These are phyloP conservation scores for Camelina hispida DNA, from an alignment of 345 rosid genomes.

Conservation along the genomic window DNA sequence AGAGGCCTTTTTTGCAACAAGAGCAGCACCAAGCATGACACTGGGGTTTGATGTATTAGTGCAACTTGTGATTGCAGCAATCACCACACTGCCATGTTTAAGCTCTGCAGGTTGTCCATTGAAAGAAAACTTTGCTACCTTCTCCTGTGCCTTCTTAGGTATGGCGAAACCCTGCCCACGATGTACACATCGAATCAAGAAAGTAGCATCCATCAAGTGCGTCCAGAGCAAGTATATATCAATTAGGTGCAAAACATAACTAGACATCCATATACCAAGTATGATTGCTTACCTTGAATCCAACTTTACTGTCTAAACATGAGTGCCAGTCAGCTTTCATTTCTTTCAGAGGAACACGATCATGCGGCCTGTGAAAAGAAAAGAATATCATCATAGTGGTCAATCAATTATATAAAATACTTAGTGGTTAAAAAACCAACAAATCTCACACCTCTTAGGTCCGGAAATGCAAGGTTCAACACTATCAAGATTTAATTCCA, in stretches of 20 bases:
- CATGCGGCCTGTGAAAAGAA: slow-evolving; percentile 78
- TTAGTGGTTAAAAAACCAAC: not conserved
- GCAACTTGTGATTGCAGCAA: slow-evolving; percentile 98
- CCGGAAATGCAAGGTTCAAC: slow-evolving; percentile 99
- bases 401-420: not conserved
- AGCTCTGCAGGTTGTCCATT: slow-evolving; percentile 87
- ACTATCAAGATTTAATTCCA: slow-evolving; percentile 73
- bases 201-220: not conserved
- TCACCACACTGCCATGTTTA: slow-evolving; percentile 98
- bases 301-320: slow-evolving; percentile 88
- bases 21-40: slow-evolving; percentile 99
- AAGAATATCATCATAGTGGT: slow-evolving; percentile 7
- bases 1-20: slow-evolving; percentile 95
- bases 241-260: not conserved
- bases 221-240: not conserved
- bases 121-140: slow-evolving; percentile 82
- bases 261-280: not conserved
- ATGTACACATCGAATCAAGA: slow-evolving; percentile 11
- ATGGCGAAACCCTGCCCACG: slow-evolving; percentile 80
- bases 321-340: slow-evolving; percentile 99
- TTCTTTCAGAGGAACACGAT: slow-evolving; percentile 85
- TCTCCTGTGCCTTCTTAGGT: slow-evolving; percentile 81
- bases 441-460: slow-evolving; percentile 77
- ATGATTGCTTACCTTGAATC: slow-evolving; percentile 66
- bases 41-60: slow-evolving; percentile 99